phyloP scores from a whole-genome alignment of 2,329 filamentous ascomycete genomes.

The Aspergillus novoparasiticus region DNA sequence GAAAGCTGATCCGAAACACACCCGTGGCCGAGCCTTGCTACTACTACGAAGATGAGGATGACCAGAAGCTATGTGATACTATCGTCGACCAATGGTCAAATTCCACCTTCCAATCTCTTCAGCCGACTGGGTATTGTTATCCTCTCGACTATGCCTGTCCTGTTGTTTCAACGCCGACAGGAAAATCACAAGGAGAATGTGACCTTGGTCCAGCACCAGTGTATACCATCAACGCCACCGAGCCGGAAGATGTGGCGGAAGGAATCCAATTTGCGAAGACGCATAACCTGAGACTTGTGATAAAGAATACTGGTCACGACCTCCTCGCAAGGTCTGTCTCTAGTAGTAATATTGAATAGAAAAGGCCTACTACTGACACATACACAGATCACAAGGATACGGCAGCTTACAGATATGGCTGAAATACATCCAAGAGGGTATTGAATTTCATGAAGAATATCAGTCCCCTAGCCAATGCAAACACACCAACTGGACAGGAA shows the following conservation, averaged over 20 bases:
- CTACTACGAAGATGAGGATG: neutral
- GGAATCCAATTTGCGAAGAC: conserved; percentile 10
- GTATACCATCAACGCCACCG: conserved; percentile 8
- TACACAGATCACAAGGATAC: conserved; percentile 9
- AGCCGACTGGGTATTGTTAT: neutral
- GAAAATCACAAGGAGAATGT: neutral
- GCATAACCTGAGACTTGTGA: conserved; percentile 11
- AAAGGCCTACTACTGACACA: too few species aligned
- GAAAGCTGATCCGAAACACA: neutral
- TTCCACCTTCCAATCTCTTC: neutral
- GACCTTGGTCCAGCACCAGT: neutral
- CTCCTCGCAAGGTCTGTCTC: conserved; percentile 9
- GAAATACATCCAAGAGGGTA: conserved; percentile 8
- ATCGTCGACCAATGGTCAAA: neutral
- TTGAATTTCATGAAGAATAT: conserved; percentile 5
- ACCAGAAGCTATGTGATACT: neutral
- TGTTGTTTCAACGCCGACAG: neutral
- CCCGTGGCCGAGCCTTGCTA: neutral
- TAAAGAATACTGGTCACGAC: conserved; percentile 13
- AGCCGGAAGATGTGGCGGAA: conserved; percentile 7
- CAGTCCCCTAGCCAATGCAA: neutral
- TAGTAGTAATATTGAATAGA: too few species aligned
- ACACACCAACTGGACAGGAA: conserved; percentile 4
- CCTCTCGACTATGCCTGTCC: neutral
- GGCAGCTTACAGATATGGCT: conserved; percentile 16